Evolutionary conservation across 768 basidiomycete genomes (phyloP), one percentile per base, ranked within the genome.

Genomic region (Tricholoma sp.): DNA sequence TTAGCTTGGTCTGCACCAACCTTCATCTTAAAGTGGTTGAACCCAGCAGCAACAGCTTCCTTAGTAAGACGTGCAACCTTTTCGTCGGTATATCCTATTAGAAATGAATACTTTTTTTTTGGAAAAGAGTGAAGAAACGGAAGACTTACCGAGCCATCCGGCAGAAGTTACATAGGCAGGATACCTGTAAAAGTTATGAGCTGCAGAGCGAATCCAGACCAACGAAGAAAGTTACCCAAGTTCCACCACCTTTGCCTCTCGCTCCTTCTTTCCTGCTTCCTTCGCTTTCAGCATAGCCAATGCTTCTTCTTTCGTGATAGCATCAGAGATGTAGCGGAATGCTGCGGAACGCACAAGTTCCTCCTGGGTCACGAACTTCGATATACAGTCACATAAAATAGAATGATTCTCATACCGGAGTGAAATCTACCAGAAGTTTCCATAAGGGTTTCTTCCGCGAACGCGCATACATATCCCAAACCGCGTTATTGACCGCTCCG

Each of bases 21-120:
- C 76, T 98, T 98, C 87, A 98, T 94, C 75, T 98, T 98, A 83
- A 98, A 98, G 74, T 97, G 94, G 74, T 92, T 96, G 82, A 98
- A 98, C 18, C 95, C 95, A 44, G 81, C 83, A 20, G 80, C 72
- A 52, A 98, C 78, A 32, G 94, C 91, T 66, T 94, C 91, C 65
- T 85, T 85, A 8, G 93, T 97, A 52, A 98, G 80, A 7, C 85
- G 80, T 1, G 84, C 81, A 24, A 98, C 85, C 67, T 97, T 97
- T 68, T 96, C 94, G 68, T 98, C 94, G 15, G 81, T 84, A 73
- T 98, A 98, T 2, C 94, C 89, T 84, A 52, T 6, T 15, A 11
- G 18, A 60, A 18, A n/a, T n/a, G 18, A 11, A 32, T 42, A 3
- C 52, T 24, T 42, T 24, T 34, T 20, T 11, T 13, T 6, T 4